phyloP scores from a whole-genome alignment of 202 grass and related monocot species.

The Schoenoplectus triqueter region DNA sequence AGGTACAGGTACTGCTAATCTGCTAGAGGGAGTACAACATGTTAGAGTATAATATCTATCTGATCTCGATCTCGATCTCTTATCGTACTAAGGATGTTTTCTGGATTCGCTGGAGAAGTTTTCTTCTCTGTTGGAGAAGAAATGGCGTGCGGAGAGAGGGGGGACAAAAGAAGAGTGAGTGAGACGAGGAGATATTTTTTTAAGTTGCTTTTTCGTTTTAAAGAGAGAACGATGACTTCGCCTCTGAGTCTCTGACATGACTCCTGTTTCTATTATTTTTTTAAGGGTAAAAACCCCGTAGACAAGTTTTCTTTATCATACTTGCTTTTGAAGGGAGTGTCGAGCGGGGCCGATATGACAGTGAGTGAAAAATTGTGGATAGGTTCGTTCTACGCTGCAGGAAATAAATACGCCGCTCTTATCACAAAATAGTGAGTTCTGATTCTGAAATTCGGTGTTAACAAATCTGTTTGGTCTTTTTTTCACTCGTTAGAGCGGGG shows the following conservation, averaged over 20 bases:
- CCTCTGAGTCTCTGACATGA: background rate
- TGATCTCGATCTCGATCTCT: background rate
- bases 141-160: background rate
- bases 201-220: constrained; percentile 31
- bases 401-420: background rate
- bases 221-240: constrained; percentile 2
- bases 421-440: too few relatives aligned
- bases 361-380: background rate
- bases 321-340: constrained; percentile 10
- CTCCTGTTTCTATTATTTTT: background rate
- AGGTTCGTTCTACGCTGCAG: background rate
- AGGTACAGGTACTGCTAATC: background rate
- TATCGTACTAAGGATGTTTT: background rate
- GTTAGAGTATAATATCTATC: background rate
- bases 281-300: too few relatives aligned
- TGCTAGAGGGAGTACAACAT: background rate
- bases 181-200: constrained; percentile 11
- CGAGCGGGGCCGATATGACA: background rate
- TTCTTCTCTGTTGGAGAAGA: background rate
- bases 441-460: too few relatives aligned
- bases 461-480: too few relatives aligned
- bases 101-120: constrained; percentile 4
- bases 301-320: background rate
- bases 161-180: background rate
- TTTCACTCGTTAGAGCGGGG: too few relatives aligned